Evolutionary conservation across 192 early-diverging fungal genomes (phyloP), one percentile per base, ranked within the genome.

Genomic region (Glomus cerebriforme): DNA sequence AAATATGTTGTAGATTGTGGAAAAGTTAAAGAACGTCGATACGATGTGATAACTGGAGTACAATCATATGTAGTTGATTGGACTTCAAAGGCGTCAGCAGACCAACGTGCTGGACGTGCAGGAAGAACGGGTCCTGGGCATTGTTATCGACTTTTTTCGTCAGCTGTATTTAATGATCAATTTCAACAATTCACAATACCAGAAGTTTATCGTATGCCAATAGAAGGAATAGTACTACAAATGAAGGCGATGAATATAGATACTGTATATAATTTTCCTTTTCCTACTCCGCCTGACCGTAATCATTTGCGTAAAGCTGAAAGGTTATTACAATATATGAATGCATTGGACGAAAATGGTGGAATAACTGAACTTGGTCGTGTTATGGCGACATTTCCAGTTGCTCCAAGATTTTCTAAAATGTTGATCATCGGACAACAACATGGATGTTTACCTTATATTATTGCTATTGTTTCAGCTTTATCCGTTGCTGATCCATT

Each of bases 171-270:
- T 81, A 85, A 88, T 34, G 90, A 95, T 79, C 96, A 99, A 84
- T 95, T 98, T 94, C 95, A 93, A 84, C 83, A 92, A 3, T 96
- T 94, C 82, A 96, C 92, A 59, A 94, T 98, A 59, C 98, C 98
- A 12, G 98, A 98, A 83, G 97, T 99, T 78, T 96, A 98, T 82
- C 88, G 94, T 59, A 93, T 97, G 86, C 96, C 98, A 3, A 97
- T 99, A 65, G 96, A 98, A 82, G 95, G 94, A 63, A 95, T 99
- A 13, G 95, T 99, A 9, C 86, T 99, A 62, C 94, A 95, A 79
- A 99, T 99, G 97, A 99, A 99, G 86, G 85, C 92, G 22, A 99
- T 99, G 97, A 91, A 93, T 75, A 95, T 99, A 77, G 92, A 96
- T 74, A 94, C 95, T 74, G 96, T 99, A 9, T 86, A 91, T 77